Evolutionary conservation across 1,139 yeast genomes (phyloP), one percentile per base, ranked within the genome.

Genomic region (Debaryomycetaceae sp.): DNA sequence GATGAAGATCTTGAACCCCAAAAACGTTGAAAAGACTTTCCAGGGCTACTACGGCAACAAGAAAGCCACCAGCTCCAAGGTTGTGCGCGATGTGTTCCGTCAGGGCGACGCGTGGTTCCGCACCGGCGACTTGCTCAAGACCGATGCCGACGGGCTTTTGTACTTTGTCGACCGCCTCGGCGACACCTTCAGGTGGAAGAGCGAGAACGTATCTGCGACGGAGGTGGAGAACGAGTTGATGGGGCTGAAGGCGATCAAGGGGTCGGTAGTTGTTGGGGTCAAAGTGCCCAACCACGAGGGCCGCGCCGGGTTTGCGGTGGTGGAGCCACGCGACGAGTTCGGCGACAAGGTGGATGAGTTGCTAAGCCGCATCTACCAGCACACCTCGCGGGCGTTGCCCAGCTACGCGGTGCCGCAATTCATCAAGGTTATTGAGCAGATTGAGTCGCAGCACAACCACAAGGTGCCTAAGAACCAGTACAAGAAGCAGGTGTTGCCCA

Each of bases 101-200:
- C 75, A 82, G 49, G 96, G 96, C 18, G 98, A 91, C 54, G 95
- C 94, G 1, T 91, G 88, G 82, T 81, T 83, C 48, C 71, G 96
- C 50, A 74, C 85, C 23, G 97, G 96, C 27, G 98, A 91, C 53
- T 65, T 91, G 44, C 65, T 89, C 49, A 75, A 65, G 45, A 62
- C 68, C 52, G 96, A 88, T 52, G 64, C 64, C 20, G 73, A 81
- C 42, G 83, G 88, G 1, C 62, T 82, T 44, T 65, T 83, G 48
- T 86, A 83, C 57, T 91, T 91, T 56, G 88, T 86, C 29, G 98
- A 89, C 60, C 67, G 98, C 49, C 63, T 89, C 51, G 98, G 98
- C 23, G 98, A 91, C 52, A 89, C 97, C 0, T 91, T 83, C 65
- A 73, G 98, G 45, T 91, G 97, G 97, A 89, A 88, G 59, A 83